These are phyloP conservation scores for Schwanniomyces yamadae DNA, from an alignment of 805 yeast genomes.

Conservation along the genomic window DNA sequence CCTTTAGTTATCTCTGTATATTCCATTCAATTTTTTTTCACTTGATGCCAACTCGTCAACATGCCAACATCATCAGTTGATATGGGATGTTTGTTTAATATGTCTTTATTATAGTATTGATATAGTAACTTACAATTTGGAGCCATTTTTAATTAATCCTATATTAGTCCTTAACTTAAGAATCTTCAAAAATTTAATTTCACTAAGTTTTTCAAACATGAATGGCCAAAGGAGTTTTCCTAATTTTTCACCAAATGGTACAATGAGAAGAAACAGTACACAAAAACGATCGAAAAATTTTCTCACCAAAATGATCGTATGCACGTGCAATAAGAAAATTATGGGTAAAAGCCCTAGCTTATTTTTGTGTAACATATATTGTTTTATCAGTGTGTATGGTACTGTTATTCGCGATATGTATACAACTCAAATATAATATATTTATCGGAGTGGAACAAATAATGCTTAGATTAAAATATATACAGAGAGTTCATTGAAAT, in stretches of 20 bases:
- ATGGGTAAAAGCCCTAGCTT: slow-evolving; percentile 2
- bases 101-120: no score
- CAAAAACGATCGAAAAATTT: slow-evolving; percentile 4
- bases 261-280: slow-evolving; percentile 2
- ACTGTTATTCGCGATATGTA: no score
- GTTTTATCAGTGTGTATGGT: neutral
- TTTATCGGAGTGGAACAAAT: no score
- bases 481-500: slow-evolving; percentile 1
- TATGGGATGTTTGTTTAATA: no score
- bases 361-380: no score
- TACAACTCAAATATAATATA: no score
- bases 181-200: slow-evolving; percentile 4
- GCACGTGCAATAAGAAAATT: neutral
- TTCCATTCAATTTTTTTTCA: no score
- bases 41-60: no score
- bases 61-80: no score
- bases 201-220: slow-evolving; percentile 1
- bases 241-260: slow-evolving; percentile 6
- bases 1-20: no score
- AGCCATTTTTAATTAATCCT: slow-evolving; percentile 19
- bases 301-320: neutral
- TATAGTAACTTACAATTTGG: slow-evolving; percentile 21
- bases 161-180: slow-evolving; percentile 9
- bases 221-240: slow-evolving; percentile 1
- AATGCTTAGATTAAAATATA: slow-evolving; percentile 2